Conservation (phyloP, 1,284 basidiomycete species). For the Schizophyllum amplum region DNA sequence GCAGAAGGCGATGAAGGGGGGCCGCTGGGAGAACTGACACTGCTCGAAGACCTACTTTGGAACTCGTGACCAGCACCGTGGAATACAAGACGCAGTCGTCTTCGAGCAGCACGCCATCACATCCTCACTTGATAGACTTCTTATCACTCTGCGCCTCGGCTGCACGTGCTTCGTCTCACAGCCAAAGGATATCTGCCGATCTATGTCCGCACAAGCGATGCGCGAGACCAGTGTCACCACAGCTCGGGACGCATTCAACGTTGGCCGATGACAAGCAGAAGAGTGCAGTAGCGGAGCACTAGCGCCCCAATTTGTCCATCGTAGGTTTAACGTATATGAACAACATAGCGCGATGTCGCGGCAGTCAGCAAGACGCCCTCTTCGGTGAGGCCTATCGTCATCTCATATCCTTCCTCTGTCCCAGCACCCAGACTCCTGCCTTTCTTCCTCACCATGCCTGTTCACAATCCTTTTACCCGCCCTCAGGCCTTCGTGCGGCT, state of each 20-base stretch:
- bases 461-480: slow-evolving; percentile 18
- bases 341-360: background rate
- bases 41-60: background rate
- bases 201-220: background rate
- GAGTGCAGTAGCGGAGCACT: background rate
- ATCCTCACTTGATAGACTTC: no score
- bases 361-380: background rate
- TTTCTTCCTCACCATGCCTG: background rate
- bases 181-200: background rate
- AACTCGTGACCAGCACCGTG: background rate
- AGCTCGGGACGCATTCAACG: background rate
- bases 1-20: slow-evolving; percentile 54
- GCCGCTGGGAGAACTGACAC: slow-evolving; percentile 36
- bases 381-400: background rate
- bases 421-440: no score
- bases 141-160: background rate
- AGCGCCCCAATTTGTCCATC: background rate
- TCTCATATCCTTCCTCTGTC: slow-evolving; percentile 6
- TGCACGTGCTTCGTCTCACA: background rate
- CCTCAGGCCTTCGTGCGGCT: slow-evolving; percentile 27
- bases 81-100: no score
- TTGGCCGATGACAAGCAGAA: no score
- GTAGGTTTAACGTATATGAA: background rate
- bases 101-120: no score
- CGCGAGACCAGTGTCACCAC: background rate